phyloP scores from a whole-genome alignment of 2,329 filamentous ascomycete species.

The Xylariales sp. region DNA sequence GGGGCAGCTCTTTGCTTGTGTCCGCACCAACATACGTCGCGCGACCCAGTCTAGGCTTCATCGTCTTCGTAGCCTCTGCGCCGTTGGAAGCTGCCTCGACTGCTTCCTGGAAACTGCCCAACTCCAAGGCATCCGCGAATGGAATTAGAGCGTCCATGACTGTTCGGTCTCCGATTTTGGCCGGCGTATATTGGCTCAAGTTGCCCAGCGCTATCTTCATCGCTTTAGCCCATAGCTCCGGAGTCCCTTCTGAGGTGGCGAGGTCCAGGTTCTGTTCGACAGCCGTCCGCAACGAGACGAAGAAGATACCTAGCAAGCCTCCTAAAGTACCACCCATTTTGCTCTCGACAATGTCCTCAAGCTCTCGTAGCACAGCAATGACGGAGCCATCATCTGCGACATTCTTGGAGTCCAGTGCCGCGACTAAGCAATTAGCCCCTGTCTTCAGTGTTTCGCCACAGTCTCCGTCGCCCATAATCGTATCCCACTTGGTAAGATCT shows the following conservation, averaged over 20 bases:
- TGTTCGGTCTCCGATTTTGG: conserved; percentile 51
- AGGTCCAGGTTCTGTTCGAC: conserved; percentile 32
- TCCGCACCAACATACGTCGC: conserved; percentile 63
- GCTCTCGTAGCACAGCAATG: conserved; percentile 39
- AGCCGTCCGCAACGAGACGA: conserved; percentile 35
- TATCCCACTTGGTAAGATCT: conserved; percentile 59
- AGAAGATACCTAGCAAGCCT: conserved; percentile 36
- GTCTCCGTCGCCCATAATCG: conserved; percentile 60
- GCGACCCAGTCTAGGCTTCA: conserved; percentile 61
- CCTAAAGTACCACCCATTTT: conserved; percentile 43
- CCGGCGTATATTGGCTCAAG: conserved; percentile 48
- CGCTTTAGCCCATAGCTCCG: conserved; percentile 39
- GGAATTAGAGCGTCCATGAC: conserved; percentile 55
- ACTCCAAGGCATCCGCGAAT: conserved; percentile 43
- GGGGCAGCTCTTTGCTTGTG: conserved; percentile 48
- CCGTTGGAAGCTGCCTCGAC: conserved; percentile 56
- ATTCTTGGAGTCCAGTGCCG: conserved; percentile 35
- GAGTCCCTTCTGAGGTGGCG: conserved; percentile 23
- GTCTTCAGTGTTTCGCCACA: conserved; percentile 59
- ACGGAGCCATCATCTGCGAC: conserved; percentile 40
- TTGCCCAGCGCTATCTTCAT: conserved; percentile 39
- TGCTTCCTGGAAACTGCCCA: conserved; percentile 48
- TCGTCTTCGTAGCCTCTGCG: conserved; percentile 57
- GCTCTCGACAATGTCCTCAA: conserved; percentile 51
- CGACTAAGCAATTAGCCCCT: conserved; percentile 44